These are phyloP conservation scores for Metschnikowia shivogae DNA, from an alignment of 805 yeast genomes.

Conservation along the genomic window DNA sequence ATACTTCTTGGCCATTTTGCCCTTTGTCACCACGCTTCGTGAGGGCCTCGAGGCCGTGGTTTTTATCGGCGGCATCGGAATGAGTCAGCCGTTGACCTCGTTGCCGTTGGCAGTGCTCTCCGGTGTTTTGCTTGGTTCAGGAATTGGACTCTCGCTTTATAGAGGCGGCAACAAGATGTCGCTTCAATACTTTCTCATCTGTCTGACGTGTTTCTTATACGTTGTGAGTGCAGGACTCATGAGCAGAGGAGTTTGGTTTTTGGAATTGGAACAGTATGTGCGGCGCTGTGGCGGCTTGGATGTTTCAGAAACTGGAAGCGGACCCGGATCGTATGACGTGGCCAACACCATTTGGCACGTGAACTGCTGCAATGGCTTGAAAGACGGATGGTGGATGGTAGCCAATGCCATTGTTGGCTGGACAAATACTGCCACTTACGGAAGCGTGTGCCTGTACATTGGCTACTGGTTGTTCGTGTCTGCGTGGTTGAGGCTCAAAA, in stretches of 20 bases:
- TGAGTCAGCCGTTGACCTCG: conserved; percentile 16
- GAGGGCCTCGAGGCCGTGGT: conserved; percentile 69
- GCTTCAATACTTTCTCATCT: conserved; percentile 38
- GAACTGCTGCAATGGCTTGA: conserved; percentile 43
- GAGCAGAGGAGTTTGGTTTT: conserved; percentile 43
- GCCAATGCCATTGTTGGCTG: conserved; percentile 44
- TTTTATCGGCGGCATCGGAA: conserved; percentile 27
- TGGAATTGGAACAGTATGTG: conserved; percentile 39
- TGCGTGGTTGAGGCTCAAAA: conserved; percentile 25
- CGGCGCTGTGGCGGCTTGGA: conserved; percentile 39
- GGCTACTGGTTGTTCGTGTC: conserved; percentile 37
- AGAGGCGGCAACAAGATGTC: conserved; percentile 40
- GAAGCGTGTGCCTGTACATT: conserved; percentile 36
- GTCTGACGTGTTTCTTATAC: conserved; percentile 39
- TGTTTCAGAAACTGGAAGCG: conserved; percentile 42
- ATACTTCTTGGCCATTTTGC: conserved; percentile 26
- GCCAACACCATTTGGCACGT: conserved; percentile 42
- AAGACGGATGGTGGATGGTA: conserved; percentile 46
- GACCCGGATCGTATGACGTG: conserved; percentile 45
- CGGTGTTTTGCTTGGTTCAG: conserved; percentile 29
- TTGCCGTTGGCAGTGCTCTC: conserved; percentile 24
- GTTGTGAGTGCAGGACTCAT: conserved; percentile 43
- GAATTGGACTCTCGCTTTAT: conserved; percentile 34
- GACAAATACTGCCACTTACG: conserved; percentile 45
- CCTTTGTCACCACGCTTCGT: conserved; percentile 25